A percentile compares a stretch with the other conserved stretches of the same genome.
Evolutionary conservation across 495 filamentous ascomycete genomes (phyloP).

Genomic region (Aspergillus wentii): DNA sequence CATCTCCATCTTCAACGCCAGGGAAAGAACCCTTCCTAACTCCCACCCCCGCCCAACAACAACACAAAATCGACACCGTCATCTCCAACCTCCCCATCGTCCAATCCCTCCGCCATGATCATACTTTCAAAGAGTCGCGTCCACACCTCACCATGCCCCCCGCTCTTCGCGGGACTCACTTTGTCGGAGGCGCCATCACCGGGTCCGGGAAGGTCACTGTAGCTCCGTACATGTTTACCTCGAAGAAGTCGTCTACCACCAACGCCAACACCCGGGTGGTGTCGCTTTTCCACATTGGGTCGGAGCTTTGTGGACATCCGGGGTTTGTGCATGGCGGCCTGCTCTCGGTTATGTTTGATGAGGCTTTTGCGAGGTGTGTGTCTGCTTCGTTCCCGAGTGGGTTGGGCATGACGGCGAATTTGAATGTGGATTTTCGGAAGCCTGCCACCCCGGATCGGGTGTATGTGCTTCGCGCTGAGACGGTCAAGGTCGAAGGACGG

Average conservation of each 20-base stretch:
- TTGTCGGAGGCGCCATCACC: slow-evolving; percentile 48
- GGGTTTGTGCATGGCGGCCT: slow-evolving; percentile 39
- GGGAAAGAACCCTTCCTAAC: too few species aligned
- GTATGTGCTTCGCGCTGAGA: slow-evolving; percentile 57
- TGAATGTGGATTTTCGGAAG: slow-evolving; percentile 59
- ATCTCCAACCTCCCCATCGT: slow-evolving; percentile 71
- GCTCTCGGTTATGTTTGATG: slow-evolving; percentile 34
- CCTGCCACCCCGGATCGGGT: slow-evolving; percentile 56
- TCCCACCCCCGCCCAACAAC: too few species aligned
- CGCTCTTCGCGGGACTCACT: slow-evolving; percentile 23
- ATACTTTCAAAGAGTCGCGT: slow-evolving; percentile 65
- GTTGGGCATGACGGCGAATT: slow-evolving; percentile 56
- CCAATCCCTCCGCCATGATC: slow-evolving; percentile 55
- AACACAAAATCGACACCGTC: slow-evolving; percentile 51
- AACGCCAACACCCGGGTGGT: slow-evolving; percentile 31
- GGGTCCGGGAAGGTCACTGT: slow-evolving; percentile 70
- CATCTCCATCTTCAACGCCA: too few species aligned
- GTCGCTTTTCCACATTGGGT: slow-evolving; percentile 34
- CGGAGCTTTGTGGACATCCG: slow-evolving; percentile 33
- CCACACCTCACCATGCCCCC: slow-evolving; percentile 46
- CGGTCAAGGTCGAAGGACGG: slow-evolving; percentile 31
- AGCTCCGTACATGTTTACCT: slow-evolving; percentile 76
- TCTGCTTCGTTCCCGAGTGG: slow-evolving; percentile 34
- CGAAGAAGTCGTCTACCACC: slow-evolving; percentile 4
- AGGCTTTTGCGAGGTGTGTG: slow-evolving; percentile 37